phyloP scores from a whole-genome alignment of 176 grass and related monocot species.

The Aegilops tauschii region DNA sequence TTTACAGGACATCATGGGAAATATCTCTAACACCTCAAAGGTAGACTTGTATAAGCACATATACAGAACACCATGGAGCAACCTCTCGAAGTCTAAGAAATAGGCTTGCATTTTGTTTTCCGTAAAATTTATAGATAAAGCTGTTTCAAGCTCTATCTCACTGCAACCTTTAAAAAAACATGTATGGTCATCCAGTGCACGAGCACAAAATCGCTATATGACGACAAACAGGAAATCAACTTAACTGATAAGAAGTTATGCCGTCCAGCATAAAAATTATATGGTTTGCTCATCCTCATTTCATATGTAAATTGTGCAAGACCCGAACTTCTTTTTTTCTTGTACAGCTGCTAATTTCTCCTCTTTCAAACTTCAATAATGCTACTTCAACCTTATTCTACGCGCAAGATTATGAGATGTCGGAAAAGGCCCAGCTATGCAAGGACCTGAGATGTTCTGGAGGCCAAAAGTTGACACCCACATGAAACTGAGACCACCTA shows the following conservation, averaged over 20 bases:
- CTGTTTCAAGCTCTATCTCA: background rate
- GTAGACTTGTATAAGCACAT: background rate
- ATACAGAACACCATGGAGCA: background rate
- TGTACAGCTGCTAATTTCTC: background rate
- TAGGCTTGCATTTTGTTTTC: constrained; percentile 5
- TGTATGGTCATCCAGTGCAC: background rate
- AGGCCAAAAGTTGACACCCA: background rate
- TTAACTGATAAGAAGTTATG: background rate
- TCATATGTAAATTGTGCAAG: background rate
- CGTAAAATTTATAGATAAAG: background rate
- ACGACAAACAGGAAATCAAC: background rate
- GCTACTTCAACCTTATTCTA: background rate
- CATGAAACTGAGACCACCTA: background rate
- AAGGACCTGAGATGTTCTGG: background rate
- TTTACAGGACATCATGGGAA: background rate
- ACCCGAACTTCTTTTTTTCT: background rate
- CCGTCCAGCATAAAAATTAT: background rate
- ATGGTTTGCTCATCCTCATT: background rate
- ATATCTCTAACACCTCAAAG: constrained; percentile 13
- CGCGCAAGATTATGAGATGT: background rate
- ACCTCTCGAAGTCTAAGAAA: background rate
- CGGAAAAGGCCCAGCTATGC: background rate
- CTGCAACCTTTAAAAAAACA: background rate
- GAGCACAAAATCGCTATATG: background rate
- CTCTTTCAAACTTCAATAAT: background rate